phyloP scores from a whole-genome alignment of 2,329 filamentous ascomycete species.

The Huntiella decipiens region DNA sequence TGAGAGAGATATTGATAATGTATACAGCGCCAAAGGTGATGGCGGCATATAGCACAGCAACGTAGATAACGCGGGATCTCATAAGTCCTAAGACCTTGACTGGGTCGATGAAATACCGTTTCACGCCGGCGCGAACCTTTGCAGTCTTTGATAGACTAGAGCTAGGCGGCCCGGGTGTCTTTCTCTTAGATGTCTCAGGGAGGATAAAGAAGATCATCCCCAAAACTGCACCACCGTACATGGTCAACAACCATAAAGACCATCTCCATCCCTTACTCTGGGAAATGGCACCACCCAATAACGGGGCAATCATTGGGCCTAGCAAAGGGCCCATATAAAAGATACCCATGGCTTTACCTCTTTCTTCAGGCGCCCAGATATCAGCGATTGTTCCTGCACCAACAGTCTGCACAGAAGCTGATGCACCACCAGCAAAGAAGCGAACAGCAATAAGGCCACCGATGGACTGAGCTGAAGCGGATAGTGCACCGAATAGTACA shows the following conservation, averaged over 20 bases:
- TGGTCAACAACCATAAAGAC: conserved; percentile 59
- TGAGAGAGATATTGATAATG: conserved; percentile 58
- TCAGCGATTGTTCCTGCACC: conserved; percentile 71
- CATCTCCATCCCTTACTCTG: conserved; percentile 53
- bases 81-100: conserved; percentile 52
- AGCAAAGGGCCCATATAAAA: conserved; percentile 66
- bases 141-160: conserved; percentile 15
- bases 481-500: conserved; percentile 48
- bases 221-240: conserved; percentile 44
- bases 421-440: conserved; percentile 53
- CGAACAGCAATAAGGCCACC: conserved; percentile 63
- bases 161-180: conserved; percentile 18
- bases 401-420: conserved; percentile 65
- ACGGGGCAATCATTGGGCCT: conserved; percentile 56
- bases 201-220: conserved; percentile 39
- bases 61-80: conserved; percentile 51
- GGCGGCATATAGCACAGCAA: conserved; percentile 55
- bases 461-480: conserved; percentile 50
- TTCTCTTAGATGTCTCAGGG: conserved; percentile 40
- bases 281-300: conserved; percentile 56
- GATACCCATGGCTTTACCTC: conserved; percentile 62
- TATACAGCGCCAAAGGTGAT: conserved; percentile 61
- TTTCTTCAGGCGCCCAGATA: conserved; percentile 53
- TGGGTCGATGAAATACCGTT: conserved; percentile 51
- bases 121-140: conserved; percentile 31